Evolutionary conservation across 106 monocot species (phyloP), one percentile per base, ranked within the genome.

Genomic region (Posidonia australis): DNA sequence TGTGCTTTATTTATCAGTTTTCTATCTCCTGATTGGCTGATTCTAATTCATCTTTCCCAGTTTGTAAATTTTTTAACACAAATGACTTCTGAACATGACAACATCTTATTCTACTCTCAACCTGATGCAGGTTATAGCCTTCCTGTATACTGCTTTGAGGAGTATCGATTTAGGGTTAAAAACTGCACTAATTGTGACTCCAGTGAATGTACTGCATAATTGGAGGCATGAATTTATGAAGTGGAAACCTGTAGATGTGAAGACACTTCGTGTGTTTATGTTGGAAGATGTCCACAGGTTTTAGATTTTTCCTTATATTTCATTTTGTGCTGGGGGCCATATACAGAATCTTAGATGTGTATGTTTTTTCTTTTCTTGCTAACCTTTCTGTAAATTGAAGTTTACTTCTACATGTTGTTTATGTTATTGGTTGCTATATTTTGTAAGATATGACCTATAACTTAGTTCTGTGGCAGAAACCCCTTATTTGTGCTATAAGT

Each of bases 151-250:
- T 69, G 96, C 86, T 60, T 73, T 96, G 87, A 82, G 90, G 72
- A 60, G 63, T 58, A 65, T 74, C 55, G 77, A 96, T 67, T 63
- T 96, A 62, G 96, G 90, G 67, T 62, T 96, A 12, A 84, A 72
- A 77, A 77, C 82, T 45, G 90, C 80, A 25, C 82, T 96, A 47
- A 72, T 96, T 21, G 90, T 96, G 66, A 90, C 96, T 19, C 96
- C 96, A 60, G 96, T 96, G 51, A 96, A 96, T 70, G 96, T 96
- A 43, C 80, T 96, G 51, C 96, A 96, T 72, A 96, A 96, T 46
- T 96, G 96, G 96, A 74, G 75, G 51, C 83, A 71, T 47, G 96
- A 96, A 72, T 90, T 96, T 68, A 44, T 58, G 17, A 96, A 96
- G 72, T 96, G 96, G 96, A 80, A 65, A 30, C 90, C 96, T 30